Base-by-base conservation (phyloP, 306 rosid species). In the Castanea sativa region DNA sequence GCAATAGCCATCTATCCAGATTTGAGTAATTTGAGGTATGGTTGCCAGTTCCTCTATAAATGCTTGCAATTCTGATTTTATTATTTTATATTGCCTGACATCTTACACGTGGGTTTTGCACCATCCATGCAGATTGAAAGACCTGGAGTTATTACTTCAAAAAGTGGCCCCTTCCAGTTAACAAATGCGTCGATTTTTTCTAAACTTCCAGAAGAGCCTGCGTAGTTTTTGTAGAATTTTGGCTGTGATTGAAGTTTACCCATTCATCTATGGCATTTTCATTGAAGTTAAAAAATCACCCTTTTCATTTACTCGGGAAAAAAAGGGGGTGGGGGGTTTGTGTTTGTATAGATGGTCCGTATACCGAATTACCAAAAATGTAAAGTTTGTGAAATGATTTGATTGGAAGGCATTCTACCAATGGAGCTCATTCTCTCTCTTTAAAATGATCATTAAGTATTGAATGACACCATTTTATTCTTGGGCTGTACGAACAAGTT, bases 1-100 rank as follows among this genome's bases (percentile, higher is more conserved):
- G 97, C 99, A 67, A 68, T 90, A 76, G 97, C 97, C 82, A 70
- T 80, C 76, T 95, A 92, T 88, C 92, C 97, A 25, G 97, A 92
- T 87, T 83, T 92, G 91, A 91, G 92, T 80, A 83, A 86, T 58
- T 65, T 91, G 67, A 90, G 97, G 99, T 91, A 94, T 71, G 63
- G 55, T 57, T 20, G 20, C 38, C 12, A 23, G 33, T 35, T 67
- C 57, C n/a, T 18, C 33, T 32, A 41, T 19, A 20, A 1, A 25
- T 55, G 4, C 21, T 65, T 33, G 71, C 33, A 18, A 11, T 13
- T 59, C 16, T 59, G 16, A 15, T 51, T 58, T 55, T 55, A 11
- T 77, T 57, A 15, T 51, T 58, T 55, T 55, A 11, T 77, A 25
- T 71, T 16, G n/a, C 52, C 72, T 30, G 65, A 59, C 63, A 43